A percentile compares a stretch with the other conserved stretches of the same genome.
These are phyloP conservation scores for Penicillium coffeae DNA, from an alignment of 495 filamentous ascomycete genomes.

Conservation along the genomic window DNA sequence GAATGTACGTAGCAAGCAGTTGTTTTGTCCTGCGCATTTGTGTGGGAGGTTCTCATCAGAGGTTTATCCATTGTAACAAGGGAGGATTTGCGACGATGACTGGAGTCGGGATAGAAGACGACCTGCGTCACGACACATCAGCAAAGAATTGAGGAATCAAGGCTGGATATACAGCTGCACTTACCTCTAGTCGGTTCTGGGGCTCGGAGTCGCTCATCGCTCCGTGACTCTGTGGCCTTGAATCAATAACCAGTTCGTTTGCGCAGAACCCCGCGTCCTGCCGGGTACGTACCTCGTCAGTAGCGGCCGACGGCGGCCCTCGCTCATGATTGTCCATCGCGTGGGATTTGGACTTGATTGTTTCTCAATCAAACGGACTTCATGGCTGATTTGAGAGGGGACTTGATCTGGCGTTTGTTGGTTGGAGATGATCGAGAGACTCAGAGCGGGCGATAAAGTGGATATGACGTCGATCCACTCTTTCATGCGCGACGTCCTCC, in stretches of 20 bases:
- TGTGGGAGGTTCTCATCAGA: slow-evolving; percentile 31
- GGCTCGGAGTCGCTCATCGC: slow-evolving; percentile 40
- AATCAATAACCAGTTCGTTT: slow-evolving; percentile 13
- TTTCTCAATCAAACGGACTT: slow-evolving; percentile 2
- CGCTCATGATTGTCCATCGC: slow-evolving; percentile 17
- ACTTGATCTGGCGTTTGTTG: slow-evolving; percentile 6
- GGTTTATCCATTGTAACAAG: slow-evolving; percentile 59
- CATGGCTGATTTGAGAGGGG: slow-evolving; percentile 15
- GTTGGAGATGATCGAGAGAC: slow-evolving; percentile 6
- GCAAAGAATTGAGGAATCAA: background rate
- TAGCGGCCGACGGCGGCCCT: slow-evolving; percentile 11
- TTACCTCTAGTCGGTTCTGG: slow-evolving; percentile 49
- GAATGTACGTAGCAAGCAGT: slow-evolving; percentile 84
- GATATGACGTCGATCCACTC: slow-evolving; percentile 29
- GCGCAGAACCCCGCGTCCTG: background rate
- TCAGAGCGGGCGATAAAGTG: slow-evolving; percentile 11
- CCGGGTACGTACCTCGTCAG: slow-evolving; percentile 20
- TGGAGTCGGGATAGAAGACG: slow-evolving; percentile 63
- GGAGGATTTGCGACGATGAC: slow-evolving; percentile 83
- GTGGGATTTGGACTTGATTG: slow-evolving; percentile 3
- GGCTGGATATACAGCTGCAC: background rate
- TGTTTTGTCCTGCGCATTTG: slow-evolving; percentile 36
- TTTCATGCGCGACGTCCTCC: slow-evolving; percentile 3
- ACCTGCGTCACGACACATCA: slow-evolving; percentile 48
- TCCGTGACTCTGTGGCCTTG: slow-evolving; percentile 26